Evolutionary conservation across 2,329 filamentous ascomycete species (phyloP).

Genomic region (Cladophialophora psammophila): DNA sequence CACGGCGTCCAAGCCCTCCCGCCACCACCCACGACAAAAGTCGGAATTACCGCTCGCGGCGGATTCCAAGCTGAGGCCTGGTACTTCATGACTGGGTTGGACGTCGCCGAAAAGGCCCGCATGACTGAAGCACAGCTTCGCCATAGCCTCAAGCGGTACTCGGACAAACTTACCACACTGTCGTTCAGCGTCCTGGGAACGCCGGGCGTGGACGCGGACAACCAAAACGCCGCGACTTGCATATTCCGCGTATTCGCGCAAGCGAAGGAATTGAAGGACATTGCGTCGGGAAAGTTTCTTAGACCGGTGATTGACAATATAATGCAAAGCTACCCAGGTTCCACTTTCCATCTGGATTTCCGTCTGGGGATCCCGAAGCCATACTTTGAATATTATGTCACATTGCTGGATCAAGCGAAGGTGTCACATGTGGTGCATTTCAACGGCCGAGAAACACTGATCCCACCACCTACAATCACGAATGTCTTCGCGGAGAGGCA

Average conservation of each 20-base stretch:
- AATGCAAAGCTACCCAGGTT: slow-evolving; percentile 52
- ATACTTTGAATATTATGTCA: slow-evolving; percentile 45
- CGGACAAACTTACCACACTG: slow-evolving; percentile 45
- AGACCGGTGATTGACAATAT: slow-evolving; percentile 48
- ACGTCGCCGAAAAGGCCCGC: slow-evolving; percentile 56
- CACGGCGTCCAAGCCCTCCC: slow-evolving; percentile 52
- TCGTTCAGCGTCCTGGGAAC: slow-evolving; percentile 46
- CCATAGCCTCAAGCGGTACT: slow-evolving; percentile 46
- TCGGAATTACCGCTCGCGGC: slow-evolving; percentile 56
- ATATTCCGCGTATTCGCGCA: slow-evolving; percentile 56
- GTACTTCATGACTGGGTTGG: slow-evolving; percentile 55
- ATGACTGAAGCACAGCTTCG: slow-evolving; percentile 57
- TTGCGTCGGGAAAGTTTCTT: slow-evolving; percentile 46
- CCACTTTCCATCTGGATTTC: slow-evolving; percentile 47
- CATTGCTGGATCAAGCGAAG: slow-evolving; percentile 40
- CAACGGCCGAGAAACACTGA: slow-evolving; percentile 37
- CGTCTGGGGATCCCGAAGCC: slow-evolving; percentile 48
- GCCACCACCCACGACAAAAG: slow-evolving; percentile 60
- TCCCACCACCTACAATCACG: slow-evolving; percentile 40
- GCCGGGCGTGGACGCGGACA: slow-evolving; percentile 45
- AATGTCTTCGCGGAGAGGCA: slow-evolving; percentile 41
- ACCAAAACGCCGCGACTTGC: slow-evolving; percentile 54
- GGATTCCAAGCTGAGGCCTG: slow-evolving; percentile 57
- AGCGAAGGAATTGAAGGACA: slow-evolving; percentile 50
- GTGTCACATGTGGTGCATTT: slow-evolving; percentile 44